Evolutionary conservation across 257 asterid species (phyloP).

Genomic region (Agastache rugosa): DNA sequence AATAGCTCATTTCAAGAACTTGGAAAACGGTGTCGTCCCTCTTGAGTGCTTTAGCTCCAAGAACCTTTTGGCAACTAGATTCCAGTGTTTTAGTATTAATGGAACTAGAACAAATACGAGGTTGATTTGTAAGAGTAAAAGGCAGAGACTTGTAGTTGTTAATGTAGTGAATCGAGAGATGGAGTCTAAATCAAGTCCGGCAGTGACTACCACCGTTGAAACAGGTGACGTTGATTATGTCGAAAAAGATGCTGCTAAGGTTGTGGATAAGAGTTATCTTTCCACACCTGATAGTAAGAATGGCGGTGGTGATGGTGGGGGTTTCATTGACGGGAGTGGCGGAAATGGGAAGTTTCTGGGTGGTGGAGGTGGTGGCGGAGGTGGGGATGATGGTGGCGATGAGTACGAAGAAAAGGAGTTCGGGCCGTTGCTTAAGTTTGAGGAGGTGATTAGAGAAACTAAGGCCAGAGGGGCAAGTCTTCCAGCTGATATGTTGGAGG

Average conservation of each 20-base stretch:
- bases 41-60: slow-evolving; percentile 40
- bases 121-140: slow-evolving; percentile 35
- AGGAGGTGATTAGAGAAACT: slow-evolving; percentile 82
- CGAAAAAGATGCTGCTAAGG: slow-evolving; percentile 43
- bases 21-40: slow-evolving; percentile 44
- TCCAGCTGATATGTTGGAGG: slow-evolving; percentile 93
- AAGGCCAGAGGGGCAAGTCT: slow-evolving; percentile 81
- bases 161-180: slow-evolving; percentile 49
- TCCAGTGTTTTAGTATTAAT: slow-evolving; percentile 30
- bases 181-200: slow-evolving; percentile 48
- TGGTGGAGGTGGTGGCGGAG: slow-evolving; percentile 57
- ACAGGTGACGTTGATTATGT: slow-evolving; percentile 31
- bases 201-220: slow-evolving; percentile 37
- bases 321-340: slow-evolving; percentile 41
- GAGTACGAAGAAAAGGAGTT: slow-evolving; percentile 77
- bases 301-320: slow-evolving; percentile 49
- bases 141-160: slow-evolving; percentile 51
- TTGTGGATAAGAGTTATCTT: slow-evolving; percentile 34
- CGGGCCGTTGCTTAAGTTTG: slow-evolving; percentile 86
- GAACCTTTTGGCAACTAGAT: slow-evolving; percentile 31
- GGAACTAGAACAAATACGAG: slow-evolving; percentile 36
- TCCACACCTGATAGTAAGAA: slow-evolving; percentile 35
- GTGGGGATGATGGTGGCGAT: slow-evolving; percentile 50
- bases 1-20: slow-evolving; percentile 46
- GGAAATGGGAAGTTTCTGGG: slow-evolving; percentile 65